A percentile compares a stretch with the other conserved stretches of the same genome.
These are phyloP conservation scores for Magnaporthales sp. DNA, from an alignment of 2,329 filamentous ascomycete species.

Conservation along the genomic window DNA sequence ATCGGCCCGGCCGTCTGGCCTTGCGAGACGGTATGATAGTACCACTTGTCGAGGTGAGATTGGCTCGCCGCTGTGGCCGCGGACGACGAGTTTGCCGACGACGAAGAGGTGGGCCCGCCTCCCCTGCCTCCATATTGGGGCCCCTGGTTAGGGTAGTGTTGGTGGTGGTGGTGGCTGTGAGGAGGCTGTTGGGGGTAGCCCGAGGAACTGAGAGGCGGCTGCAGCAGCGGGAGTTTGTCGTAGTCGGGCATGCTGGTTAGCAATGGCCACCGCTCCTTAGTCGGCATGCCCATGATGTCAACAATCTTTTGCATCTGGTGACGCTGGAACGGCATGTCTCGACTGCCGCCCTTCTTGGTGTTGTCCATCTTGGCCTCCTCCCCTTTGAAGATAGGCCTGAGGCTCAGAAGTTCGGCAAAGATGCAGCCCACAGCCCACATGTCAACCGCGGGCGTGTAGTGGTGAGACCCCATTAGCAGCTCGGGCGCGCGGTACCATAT, in stretches of 20 bases:
- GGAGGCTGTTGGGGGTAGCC: constrained; percentile 31
- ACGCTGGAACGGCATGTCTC: constrained; percentile 84
- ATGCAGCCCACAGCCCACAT: constrained; percentile 98
- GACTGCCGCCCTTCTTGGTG: constrained; percentile 53
- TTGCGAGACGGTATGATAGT: constrained; percentile 60
- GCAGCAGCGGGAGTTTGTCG: constrained; percentile 53
- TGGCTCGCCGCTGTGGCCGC: constrained; percentile 18
- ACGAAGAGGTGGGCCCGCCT: constrained; percentile 12
- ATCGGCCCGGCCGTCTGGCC: constrained; percentile 29
- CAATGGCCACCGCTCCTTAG: constrained; percentile 81
- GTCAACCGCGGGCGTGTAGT: constrained; percentile 95
- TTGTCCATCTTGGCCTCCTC: constrained; percentile 98
- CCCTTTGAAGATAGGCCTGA: constrained; percentile 94
- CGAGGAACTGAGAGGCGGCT: constrained; percentile 32
- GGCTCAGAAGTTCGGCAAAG: constrained; percentile 83
- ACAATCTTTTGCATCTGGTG: constrained; percentile 99
- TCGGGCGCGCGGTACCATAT: constrained; percentile 99
- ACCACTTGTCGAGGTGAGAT: constrained; percentile 66
- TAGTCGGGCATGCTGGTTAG: constrained; percentile 84
- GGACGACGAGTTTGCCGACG: constrained; percentile 6
- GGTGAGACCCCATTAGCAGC: constrained; percentile 80
- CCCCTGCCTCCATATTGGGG: constrained; percentile 28
- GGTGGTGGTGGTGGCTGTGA: constrained; percentile 26
- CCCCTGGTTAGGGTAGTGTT: constrained; percentile 36
- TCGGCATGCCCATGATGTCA: constrained; percentile 87